phyloP scores from a whole-genome alignment of 1,139 yeast species.

The Blastobotrys illinoisensis region DNA sequence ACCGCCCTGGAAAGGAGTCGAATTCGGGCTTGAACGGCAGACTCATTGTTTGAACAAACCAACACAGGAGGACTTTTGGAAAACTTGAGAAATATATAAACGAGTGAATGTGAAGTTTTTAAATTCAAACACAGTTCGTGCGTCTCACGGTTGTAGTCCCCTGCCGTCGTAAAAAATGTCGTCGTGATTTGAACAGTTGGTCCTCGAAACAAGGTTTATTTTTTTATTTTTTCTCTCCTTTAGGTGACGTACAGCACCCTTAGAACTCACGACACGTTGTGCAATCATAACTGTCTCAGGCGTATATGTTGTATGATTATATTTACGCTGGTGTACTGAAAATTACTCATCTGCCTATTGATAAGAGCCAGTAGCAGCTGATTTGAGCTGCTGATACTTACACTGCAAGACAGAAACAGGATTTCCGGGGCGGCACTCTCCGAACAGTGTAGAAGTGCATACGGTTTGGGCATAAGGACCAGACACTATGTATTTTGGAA shows the following conservation, averaged over 20 bases:
- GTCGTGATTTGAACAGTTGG: not conserved
- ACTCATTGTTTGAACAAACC: slow-evolving; percentile 19
- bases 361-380: not conserved
- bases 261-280: not conserved
- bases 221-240: not conserved
- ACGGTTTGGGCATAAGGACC: too few species aligned
- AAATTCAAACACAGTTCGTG: not conserved
- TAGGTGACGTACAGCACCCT: not conserved
- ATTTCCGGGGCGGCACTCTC: not conserved
- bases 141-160: not conserved
- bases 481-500: not conserved
- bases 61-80: not conserved
- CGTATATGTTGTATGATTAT: not conserved
- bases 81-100: not conserved
- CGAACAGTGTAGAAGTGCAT: not conserved
- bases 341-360: not conserved
- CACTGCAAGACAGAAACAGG: too few species aligned
- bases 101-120: not conserved
- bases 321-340: not conserved
- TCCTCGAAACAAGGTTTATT: not conserved
- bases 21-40: slow-evolving; percentile 27
- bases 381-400: not conserved
- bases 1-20: slow-evolving; percentile 17
- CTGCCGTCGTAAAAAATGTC: not conserved
- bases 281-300: not conserved